A percentile compares a stretch with the other conserved stretches of the same genome.
Evolutionary conservation across 345 rosid genomes (phyloP).

Genomic region (Gynandropsis gynandra): DNA sequence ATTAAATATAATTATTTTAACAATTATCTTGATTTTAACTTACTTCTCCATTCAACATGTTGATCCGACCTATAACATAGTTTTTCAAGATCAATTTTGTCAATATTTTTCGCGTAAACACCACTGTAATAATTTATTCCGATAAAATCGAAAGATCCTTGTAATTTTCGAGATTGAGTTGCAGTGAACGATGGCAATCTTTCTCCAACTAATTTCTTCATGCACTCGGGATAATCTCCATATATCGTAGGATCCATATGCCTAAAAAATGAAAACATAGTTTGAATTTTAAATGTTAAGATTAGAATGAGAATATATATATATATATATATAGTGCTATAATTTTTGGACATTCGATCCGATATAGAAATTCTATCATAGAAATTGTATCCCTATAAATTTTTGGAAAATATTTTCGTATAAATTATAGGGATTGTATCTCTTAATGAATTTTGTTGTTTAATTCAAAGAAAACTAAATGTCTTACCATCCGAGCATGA

Average conservation of each 20-base stretch:
- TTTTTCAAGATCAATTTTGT: slow-evolving; percentile 20
- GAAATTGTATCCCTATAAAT: too few species aligned
- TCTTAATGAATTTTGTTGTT: too few species aligned
- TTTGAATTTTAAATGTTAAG: too few species aligned
- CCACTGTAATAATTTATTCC: slow-evolving; percentile 33
- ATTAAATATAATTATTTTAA: not conserved
- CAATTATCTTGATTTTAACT: not conserved
- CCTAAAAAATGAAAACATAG: slow-evolving; percentile 11
- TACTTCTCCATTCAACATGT: slow-evolving; percentile 34
- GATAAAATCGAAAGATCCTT: slow-evolving; percentile 29
- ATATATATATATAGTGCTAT: not conserved
- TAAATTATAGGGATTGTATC: too few species aligned
- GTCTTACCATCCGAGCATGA: slow-evolving; percentile 32
- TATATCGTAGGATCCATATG: slow-evolving; percentile 30
- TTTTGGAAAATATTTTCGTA: too few species aligned
- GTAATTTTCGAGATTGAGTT: slow-evolving; percentile 21
- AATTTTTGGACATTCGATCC: too few species aligned
- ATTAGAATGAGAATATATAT: too few species aligned
- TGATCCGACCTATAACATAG: slow-evolving; percentile 35
- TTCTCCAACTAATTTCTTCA: slow-evolving; percentile 24
- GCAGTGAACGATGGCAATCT: slow-evolving; percentile 27
- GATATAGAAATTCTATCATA: too few species aligned
- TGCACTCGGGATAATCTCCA: slow-evolving; percentile 30
- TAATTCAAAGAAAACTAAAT: not conserved
- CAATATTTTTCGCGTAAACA: slow-evolving; percentile 21